Evolutionary conservation across 306 rosid species (phyloP), one percentile per base, ranked within the genome.

Genomic region (Rubus parviflorus): DNA sequence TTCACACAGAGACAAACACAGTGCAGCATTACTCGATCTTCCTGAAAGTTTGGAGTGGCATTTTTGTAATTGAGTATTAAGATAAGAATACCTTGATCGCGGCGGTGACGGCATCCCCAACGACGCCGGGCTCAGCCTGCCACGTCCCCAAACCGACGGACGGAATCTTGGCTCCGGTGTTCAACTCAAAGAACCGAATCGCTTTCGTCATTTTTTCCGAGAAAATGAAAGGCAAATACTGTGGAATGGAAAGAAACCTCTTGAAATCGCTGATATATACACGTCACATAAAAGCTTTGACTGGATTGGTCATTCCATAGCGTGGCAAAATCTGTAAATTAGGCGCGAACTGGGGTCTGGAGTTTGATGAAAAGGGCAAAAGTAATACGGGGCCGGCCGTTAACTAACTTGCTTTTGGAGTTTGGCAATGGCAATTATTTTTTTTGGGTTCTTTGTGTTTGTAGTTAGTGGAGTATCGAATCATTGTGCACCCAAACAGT

Each of bases 71-170:
- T 45, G n/a, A 73, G 12, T 4, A 14, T 4, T 15, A 56, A 23
- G 37, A 9, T 19, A 19, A 22, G 58, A 23, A 52, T 12, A 85
- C 93, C 85, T 89, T 79, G 66, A 91, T 68, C n/a, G 95, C 93
- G 7, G 86, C 22, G 58, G 82, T 82, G 68, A 92, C 49, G 19
- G 87, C 79, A 17, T 77, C 45, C 8, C 79, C 90, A 5, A 89
- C 81, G 68, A 70, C 63, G 10, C 88, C 89, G 58, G 85, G 86
- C 6, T 80, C 86, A 38, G 84, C 86, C 47, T 68, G 77, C 83
- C 83, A 87, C 0, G 93, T 91, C 3, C 97, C 93, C 22, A 87
- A 77, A 3, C 93, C 93, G 7, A 91, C 37, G 0, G 92, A 77
- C 23, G 97, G 93, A 4, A 91, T 87, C 70, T 79, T 83, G 17